Evolutionary conservation across 257 asterid species (phyloP).

Genomic region (Plectranthus barbatus): DNA sequence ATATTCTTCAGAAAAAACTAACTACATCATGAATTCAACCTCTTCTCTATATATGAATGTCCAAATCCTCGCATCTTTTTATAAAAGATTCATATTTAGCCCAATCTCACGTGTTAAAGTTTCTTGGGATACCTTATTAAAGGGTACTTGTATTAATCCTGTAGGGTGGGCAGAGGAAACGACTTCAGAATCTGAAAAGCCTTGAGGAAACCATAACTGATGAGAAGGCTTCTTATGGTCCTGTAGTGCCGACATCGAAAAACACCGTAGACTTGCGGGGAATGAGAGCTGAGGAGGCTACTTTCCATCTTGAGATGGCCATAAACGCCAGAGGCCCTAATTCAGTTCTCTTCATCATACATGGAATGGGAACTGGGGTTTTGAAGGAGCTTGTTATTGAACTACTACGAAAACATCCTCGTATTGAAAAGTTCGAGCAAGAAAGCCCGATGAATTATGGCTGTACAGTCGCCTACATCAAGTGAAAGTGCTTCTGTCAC

Average conservation of each 20-base stretch:
- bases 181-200: constrained; percentile 47
- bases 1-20: neutral
- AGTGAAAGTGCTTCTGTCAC: constrained; percentile 27
- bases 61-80: neutral
- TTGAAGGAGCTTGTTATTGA: constrained; percentile 62
- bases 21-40: neutral
- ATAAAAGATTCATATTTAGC: neutral
- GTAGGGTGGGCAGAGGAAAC: constrained; percentile 42
- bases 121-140: neutral
- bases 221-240: constrained; percentile 43
- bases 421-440: constrained; percentile 72
- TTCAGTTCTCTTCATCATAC: constrained; percentile 75
- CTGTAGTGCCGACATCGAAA: constrained; percentile 67
- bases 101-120: neutral
- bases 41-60: neutral
- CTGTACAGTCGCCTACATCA: constrained; percentile 80
- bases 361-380: constrained; percentile 93
- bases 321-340: constrained; percentile 49
- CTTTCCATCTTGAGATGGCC: constrained; percentile 51
- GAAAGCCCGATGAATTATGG: constrained; percentile 80
- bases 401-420: constrained; percentile 55
- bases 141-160: neutral
- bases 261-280: constrained; percentile 79
- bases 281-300: constrained; percentile 82
- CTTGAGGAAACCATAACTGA: constrained; percentile 32